These are phyloP conservation scores for Mallotus japonicus DNA, from an alignment of 441 rosid genomes.

Conservation along the genomic window DNA sequence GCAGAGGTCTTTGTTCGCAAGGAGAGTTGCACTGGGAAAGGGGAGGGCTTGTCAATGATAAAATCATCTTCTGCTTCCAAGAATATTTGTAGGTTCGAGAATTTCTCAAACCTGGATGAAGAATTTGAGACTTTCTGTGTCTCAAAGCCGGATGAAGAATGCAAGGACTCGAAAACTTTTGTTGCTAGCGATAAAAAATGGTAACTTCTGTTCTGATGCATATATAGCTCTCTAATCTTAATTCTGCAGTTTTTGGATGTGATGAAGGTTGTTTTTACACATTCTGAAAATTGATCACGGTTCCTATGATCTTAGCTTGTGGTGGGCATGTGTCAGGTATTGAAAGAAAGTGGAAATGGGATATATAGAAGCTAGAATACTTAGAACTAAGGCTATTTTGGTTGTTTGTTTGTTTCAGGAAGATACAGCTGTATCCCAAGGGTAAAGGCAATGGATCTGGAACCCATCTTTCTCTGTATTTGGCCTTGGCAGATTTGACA, in stretches of 20 bases:
- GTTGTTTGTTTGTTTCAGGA: conserved; percentile 28
- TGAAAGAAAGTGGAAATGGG: no score
- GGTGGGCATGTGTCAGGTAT: no score
- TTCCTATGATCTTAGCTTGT: no score
- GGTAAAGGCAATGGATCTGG: conserved; percentile 37
- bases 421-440: conserved; percentile 35
- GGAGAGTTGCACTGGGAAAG: conserved; percentile 51
- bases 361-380: no score
- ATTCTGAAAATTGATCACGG: no score
- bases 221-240: no score
- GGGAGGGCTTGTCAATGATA: conserved; percentile 52
- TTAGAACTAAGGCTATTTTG: not conserved
- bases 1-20: conserved; percentile 52
- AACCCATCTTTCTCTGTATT: conserved; percentile 36
- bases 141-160: not conserved
- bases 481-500: conserved; percentile 30
- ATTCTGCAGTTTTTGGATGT: no score
- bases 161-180: not conserved
- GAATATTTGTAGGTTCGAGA: conserved; percentile 36
- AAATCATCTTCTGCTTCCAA: conserved; percentile 26
- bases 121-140: no score
- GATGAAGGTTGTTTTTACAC: no score
- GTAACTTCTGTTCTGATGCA: conserved; percentile 1
- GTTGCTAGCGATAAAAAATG: conserved; percentile 1
- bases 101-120: conserved; percentile 26